phyloP scores from a whole-genome alignment of 139 green algal species.

The Chlorella vulgaris region DNA sequence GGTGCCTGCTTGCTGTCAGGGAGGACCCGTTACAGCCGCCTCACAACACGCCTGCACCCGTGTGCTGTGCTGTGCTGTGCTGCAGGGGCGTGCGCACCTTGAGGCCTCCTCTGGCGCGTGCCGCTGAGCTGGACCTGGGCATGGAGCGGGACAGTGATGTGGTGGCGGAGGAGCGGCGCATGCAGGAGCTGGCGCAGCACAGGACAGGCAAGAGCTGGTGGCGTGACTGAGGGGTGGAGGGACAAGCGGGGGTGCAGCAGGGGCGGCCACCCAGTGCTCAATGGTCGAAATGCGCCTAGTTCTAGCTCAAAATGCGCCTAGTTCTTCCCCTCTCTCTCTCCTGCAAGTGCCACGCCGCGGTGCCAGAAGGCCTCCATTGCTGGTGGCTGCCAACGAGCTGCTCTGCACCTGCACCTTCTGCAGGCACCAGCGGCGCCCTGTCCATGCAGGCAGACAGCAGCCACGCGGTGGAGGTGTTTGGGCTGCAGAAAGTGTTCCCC shows the following conservation, averaged over 20 bases:
- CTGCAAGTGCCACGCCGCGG: no score
- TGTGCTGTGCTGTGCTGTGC: no score
- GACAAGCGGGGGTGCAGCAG: no score
- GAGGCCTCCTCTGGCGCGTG: conserved; percentile 10
- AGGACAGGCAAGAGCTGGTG: conserved; percentile 22
- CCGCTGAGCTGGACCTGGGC: neutral
- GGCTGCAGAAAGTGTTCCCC: conserved; percentile 77
- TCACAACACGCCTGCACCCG: no score
- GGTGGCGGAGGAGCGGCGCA: conserved; percentile 62
- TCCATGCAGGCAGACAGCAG: neutral
- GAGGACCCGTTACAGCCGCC: no score
- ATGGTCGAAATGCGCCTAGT: no score
- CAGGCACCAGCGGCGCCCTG: conserved; percentile 3
- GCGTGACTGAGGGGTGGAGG: neutral
- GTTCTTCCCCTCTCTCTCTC: no score
- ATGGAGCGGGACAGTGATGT: conserved; percentile 70
- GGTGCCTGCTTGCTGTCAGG: no score
- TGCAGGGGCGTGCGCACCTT: conserved; percentile 12
- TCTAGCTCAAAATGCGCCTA: no score
- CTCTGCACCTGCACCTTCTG: neutral
- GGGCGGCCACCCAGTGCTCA: no score
- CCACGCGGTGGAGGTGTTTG: conserved; percentile 84
- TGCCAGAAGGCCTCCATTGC: no score
- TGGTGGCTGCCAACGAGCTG: neutral
- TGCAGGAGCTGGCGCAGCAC: conserved; percentile 63